phyloP scores from a whole-genome alignment of 1,284 basidiomycete genomes.

The Thelephora terrestris region DNA sequence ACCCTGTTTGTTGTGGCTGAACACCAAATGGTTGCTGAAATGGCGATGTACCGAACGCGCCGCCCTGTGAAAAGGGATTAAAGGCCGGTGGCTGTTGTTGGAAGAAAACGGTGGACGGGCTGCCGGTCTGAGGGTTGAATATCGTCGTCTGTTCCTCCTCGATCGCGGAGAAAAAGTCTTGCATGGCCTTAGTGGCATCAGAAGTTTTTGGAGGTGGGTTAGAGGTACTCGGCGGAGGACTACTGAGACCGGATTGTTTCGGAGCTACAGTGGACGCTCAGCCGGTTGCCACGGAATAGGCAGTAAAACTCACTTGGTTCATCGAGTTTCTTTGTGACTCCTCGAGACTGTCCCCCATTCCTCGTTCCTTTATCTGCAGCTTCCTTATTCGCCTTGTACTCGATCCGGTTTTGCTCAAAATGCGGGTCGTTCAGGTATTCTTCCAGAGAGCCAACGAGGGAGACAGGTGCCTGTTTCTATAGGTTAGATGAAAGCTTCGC shows the following conservation, averaged over 20 bases:
- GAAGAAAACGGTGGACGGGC: slow-evolving; percentile 44
- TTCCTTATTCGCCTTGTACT: slow-evolving; percentile 85
- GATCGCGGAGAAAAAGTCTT: slow-evolving; percentile 91
- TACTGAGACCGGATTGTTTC: slow-evolving; percentile 11
- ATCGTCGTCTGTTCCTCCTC: slow-evolving; percentile 74
- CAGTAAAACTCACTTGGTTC: neutral
- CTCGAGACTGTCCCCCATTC: slow-evolving; percentile 21
- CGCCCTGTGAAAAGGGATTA: slow-evolving; percentile 74
- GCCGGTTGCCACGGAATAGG: too few relatives aligned
- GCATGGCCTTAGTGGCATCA: slow-evolving; percentile 31
- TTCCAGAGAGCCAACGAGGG: slow-evolving; percentile 85
- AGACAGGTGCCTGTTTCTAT: slow-evolving; percentile 72
- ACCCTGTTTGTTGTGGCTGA: slow-evolving; percentile 21
- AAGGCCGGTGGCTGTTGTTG: slow-evolving; percentile 50
- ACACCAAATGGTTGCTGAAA: slow-evolving; percentile 5
- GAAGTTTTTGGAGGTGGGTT: slow-evolving; percentile 10
- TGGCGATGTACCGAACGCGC: slow-evolving; percentile 29
- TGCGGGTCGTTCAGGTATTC: slow-evolving; percentile 95
- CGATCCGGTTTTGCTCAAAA: slow-evolving; percentile 89
- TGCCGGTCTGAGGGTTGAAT: slow-evolving; percentile 56
- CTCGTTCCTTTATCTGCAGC: slow-evolving; percentile 48
- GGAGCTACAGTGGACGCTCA: slow-evolving; percentile 12
- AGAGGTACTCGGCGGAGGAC: slow-evolving; percentile 16
- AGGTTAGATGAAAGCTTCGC: neutral
- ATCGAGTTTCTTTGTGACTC: slow-evolving; percentile 14